phyloP scores from a whole-genome alignment of 1,139 yeast genomes.

The Taiozyma onychis region DNA sequence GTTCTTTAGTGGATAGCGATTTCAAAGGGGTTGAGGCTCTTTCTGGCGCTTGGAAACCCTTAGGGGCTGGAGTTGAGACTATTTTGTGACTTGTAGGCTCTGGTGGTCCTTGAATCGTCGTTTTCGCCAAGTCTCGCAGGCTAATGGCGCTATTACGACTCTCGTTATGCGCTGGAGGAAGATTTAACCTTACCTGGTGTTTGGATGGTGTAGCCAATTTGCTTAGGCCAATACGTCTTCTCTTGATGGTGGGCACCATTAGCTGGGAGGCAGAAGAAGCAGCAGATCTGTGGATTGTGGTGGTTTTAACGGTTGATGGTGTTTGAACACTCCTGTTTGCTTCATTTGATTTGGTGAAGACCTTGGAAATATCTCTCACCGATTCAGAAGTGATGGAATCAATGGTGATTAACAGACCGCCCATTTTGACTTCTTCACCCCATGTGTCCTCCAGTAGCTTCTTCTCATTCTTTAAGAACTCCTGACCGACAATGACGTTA shows the following conservation, averaged over 20 bases:
- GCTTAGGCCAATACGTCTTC: slow-evolving; percentile 15
- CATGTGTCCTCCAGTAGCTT: slow-evolving; percentile 10
- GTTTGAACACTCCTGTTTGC: not conserved
- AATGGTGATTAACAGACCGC: slow-evolving; percentile 19
- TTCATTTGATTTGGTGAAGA: slow-evolving; percentile 6
- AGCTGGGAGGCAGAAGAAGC: not conserved
- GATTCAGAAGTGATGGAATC: slow-evolving; percentile 11
- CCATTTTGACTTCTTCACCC: slow-evolving; percentile 22
- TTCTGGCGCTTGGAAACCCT: not conserved
- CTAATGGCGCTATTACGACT: not conserved
- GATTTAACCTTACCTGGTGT: not conserved
- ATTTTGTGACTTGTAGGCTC: not conserved
- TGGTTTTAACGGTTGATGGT: not conserved
- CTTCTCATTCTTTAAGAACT: slow-evolving; percentile 25
- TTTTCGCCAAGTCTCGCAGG: not conserved
- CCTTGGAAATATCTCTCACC: slow-evolving; percentile 14
- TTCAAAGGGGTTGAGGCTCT: not conserved
- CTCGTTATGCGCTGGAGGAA: not conserved
- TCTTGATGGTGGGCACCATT: not conserved
- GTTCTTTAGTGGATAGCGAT: not conserved
- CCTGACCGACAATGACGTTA: slow-evolving; percentile 33
- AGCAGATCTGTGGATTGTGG: not conserved
- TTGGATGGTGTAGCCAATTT: slow-evolving; percentile 12
- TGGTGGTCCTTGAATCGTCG: not conserved
- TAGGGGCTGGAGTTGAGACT: not conserved